Evolutionary conservation across 139 green algal species (phyloP), one percentile per base, ranked within the genome.

Genomic region (Closterium sp.): DNA sequence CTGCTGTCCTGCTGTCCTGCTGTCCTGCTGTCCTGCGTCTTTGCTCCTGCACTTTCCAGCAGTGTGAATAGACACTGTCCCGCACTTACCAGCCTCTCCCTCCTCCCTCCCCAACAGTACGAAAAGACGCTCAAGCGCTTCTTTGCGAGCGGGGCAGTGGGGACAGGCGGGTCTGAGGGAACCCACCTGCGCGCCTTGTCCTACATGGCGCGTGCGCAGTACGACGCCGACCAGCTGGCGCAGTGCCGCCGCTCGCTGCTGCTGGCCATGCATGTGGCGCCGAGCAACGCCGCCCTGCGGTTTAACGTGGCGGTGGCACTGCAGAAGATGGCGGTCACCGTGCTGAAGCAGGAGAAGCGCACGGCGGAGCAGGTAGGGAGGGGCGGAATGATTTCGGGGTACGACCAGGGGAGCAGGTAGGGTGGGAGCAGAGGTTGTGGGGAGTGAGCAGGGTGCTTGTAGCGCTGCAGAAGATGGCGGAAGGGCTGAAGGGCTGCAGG

Each of bases 181-280:
- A 94, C 94, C 34, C 88, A 96, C 90, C 86, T 93, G 34, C 30
- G 35, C 64, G 32, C 95, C 32, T 87, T 95, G 89, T 91, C 96
- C 76, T 97, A 95, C 92, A 91, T 97, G 16, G 92, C 96, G 16
- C 91, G 97, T 12, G 96, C 96, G 2, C 93, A 97, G 88, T 98
- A 98, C 91, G 97, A 98, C 84, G 93, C 87, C 16, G 90, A 93
- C 19, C 88, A 93, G 33, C 69, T 38, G 86, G 36, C 43, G 10
- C 93, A 96, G 36, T 55, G 36, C 6, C 6, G 4, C 4, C 36
- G 6, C 36, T 55, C 36, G 4, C 36, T 55, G 36, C 36, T 55
- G 36, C 36, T 55, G 36, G 36, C 4, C 6, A 12, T 55, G 38
- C 38, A 66, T 23, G 38, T 1, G 38, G 93, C 94, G 1, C 97